Base-by-base conservation (phyloP, 2,329 filamentous ascomycete genomes). In the Coleophoma eucalyptorum region DNA sequence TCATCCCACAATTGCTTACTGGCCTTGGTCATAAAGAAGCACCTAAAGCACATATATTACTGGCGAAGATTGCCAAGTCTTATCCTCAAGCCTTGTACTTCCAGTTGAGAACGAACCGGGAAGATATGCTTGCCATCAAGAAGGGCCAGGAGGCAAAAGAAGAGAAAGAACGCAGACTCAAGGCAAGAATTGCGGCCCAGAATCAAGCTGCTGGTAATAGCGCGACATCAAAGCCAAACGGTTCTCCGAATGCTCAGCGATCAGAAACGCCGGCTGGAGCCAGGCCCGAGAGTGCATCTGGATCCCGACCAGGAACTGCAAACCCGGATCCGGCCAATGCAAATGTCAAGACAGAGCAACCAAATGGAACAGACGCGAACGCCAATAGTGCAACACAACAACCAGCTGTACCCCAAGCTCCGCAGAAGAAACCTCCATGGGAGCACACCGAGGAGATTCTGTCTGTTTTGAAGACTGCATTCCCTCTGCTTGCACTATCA, bases 61-160 rank as follows among this genome's bases (percentile, higher is more conserved):
- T 99, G 16, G 81, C 90, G 20, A 96, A 94, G 75, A 90, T 99
- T 64, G 94, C 94, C 48, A 97, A 97, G 73, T 85, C 89, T 0
- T 99, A 96, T 66, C 94, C 94, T 2, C 94, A 99, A 66, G 87
- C 94, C 3, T 77, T 99, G 26, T 99, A 97, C 75, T 97, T 97
- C 77, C 86, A 96, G 66, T 80, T 99, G 26, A 80, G 94, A 52
- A 99, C 93, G 1, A 96, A 89, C 57, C 80, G 93, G 40, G 94
- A 99, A 69, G 95, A 99, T 66, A 92, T 97, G 84, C 76, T 89
- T 50, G 80, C 86, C 38, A 95, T 97, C 67, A 94, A 93, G 78
- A 97, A 95, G 72, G 85, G 82, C 51, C 89, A 94, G 65, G 91
- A 87, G 62, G 80, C 79, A 42, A 91, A 89, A 68, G 84, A 89